These are phyloP conservation scores for Heterococcus sp. DNA, from an alignment of 108 stramenopile genomes.

Conservation along the genomic window DNA sequence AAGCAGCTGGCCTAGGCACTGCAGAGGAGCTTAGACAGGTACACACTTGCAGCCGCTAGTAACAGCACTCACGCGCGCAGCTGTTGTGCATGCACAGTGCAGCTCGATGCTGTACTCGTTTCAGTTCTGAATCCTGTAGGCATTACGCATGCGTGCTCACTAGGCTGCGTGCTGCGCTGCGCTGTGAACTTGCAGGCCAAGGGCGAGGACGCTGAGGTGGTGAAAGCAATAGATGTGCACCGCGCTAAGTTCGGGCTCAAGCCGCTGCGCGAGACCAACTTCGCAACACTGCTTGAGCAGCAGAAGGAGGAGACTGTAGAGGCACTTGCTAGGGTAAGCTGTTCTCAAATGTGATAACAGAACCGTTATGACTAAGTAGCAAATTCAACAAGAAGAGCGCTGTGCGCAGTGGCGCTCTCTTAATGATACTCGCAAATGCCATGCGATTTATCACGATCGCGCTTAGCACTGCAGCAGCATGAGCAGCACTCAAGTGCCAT, in stretches of 20 bases:
- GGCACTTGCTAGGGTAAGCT: constrained; percentile 36
- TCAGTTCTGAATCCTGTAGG: no score
- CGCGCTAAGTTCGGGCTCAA: constrained; percentile 25
- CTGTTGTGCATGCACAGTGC: no score
- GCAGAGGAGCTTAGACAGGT: neutral
- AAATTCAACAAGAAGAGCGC: no score
- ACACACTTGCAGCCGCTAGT: neutral
- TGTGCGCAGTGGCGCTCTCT: neutral
- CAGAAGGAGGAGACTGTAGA: constrained; percentile 47
- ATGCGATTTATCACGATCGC: neutral
- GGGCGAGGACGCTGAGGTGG: constrained; percentile 19
- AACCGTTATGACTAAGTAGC: no score
- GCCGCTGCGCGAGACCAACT: neutral
- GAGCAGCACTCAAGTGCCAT: neutral
- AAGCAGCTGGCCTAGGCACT: constrained; percentile 3
- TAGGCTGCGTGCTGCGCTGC: no score
- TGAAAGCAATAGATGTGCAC: constrained; percentile 32
- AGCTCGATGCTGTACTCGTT: no score
- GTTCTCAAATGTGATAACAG: no score
- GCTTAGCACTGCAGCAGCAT: neutral
- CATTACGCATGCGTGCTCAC: no score
- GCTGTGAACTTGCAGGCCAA: constrained; percentile 23
- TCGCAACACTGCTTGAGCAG: constrained; percentile 19
- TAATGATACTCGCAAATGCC: neutral
- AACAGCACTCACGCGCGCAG: no score